Evolutionary conservation across 192 early-diverging fungal genomes (phyloP), one percentile per base, ranked within the genome.

Genomic region (Linnemannia hyalina): DNA sequence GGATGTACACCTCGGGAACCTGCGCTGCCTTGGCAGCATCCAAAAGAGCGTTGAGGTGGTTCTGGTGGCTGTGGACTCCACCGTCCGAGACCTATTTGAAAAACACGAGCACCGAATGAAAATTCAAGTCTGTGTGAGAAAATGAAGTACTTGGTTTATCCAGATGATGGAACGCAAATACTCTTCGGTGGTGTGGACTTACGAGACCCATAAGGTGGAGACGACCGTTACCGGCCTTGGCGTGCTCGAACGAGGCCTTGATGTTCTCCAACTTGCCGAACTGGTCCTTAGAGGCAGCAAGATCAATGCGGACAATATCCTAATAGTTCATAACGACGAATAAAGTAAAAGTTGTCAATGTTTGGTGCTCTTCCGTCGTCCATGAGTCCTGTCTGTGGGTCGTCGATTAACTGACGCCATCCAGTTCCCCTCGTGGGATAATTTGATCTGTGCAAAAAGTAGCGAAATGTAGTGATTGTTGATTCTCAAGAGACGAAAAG

Each of bases 291-390:
- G 95, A 93, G 80, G 97, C 95, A 42, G 97, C 93, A 32, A 97
- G 93, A 88, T 99, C 97, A 82, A 99, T 99, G 70, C 97, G 96
- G 65, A 99, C 98, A 89, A 99, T 99, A 89, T 99, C 98, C 95
- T 94, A 74, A 1, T 65, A 32, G 60, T 52, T 52, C 3, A 52
- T 52, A 10, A 65, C n/a, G 38, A 49, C 47, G 47, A 63, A n/a
- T 46, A n/a, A 20, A 63, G 38, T 55, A 29, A 29, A n/a, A 32
- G 26, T 29, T 60, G 22, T 60, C 5, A 60, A 26, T 65, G 11
- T 32, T 32, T 29, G 60, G 29, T 65, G 15, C 11, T 11, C 60
- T 26, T 29, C 11, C 10, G 10, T 11, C 11, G 4, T 65, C 29
- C 29, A 2, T 15, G 60, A 32, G 13, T 65, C 29, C 60, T 35